These are phyloP conservation scores for Chytriomyces confervae DNA, from an alignment of 192 early-diverging fungal genomes.

Conservation along the genomic window DNA sequence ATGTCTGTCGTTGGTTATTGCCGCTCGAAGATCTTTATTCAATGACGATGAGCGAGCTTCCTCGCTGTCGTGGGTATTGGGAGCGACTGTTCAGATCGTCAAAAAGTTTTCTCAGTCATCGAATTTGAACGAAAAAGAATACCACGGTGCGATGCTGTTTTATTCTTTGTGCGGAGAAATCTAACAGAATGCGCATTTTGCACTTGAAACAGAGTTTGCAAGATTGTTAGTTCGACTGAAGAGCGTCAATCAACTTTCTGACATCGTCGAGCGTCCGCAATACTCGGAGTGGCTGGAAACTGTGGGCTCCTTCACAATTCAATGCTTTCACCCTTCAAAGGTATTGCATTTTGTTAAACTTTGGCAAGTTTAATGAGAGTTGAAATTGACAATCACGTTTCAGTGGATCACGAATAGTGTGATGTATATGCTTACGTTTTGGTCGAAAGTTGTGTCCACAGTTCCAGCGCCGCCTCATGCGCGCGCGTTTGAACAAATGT, in stretches of 20 bases:
- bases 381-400: neutral
- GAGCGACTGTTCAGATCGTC: slow-evolving; percentile 73
- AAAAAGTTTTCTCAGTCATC: slow-evolving; percentile 59
- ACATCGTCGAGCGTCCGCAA: slow-evolving; percentile 73
- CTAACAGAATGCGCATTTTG: slow-evolving; percentile 45
- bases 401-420: slow-evolving; percentile 65
- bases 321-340: slow-evolving; percentile 68
- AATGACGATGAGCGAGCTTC: slow-evolving; percentile 72
- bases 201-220: slow-evolving; percentile 68
- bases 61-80: slow-evolving; percentile 74
- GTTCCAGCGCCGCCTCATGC: slow-evolving; percentile 31
- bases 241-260: slow-evolving; percentile 78
- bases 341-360: slow-evolving; percentile 40
- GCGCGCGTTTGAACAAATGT: slow-evolving; percentile 32
- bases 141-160: slow-evolving; percentile 56
- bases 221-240: slow-evolving; percentile 82
- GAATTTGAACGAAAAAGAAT: slow-evolving; percentile 72
- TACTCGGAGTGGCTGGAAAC: slow-evolving; percentile 73
- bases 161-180: slow-evolving; percentile 64
- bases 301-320: slow-evolving; percentile 68
- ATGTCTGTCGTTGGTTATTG: slow-evolving; percentile 76
- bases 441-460: slow-evolving; percentile 77
- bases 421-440: slow-evolving; percentile 80
- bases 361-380: neutral
- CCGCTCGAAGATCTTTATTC: slow-evolving; percentile 85